phyloP scores from a whole-genome alignment of 345 rosid genomes.

The Kernera saxatilis region DNA sequence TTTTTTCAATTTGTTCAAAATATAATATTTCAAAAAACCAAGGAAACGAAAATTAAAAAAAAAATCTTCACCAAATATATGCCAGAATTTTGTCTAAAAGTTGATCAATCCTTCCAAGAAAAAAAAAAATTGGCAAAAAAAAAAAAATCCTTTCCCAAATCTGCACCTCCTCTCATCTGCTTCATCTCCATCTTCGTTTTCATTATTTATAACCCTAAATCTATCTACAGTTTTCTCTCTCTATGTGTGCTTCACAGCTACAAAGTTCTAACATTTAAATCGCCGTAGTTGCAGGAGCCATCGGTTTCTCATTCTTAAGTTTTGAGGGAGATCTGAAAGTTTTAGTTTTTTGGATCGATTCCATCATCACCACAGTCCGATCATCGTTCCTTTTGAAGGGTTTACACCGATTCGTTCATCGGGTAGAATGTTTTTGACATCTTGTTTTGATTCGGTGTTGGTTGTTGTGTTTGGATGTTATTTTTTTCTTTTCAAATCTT shows the following conservation, averaged over 20 bases:
- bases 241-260: slow-evolving; percentile 18
- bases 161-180: slow-evolving; percentile 31
- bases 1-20: not conserved
- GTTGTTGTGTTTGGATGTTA: slow-evolving; percentile 22
- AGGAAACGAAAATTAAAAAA: not conserved
- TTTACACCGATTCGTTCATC: slow-evolving; percentile 49
- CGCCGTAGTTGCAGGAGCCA: slow-evolving; percentile 7
- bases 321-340: slow-evolving; percentile 27
- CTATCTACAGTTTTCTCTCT: slow-evolving; percentile 4
- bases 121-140: not conserved
- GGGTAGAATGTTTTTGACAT: slow-evolving; percentile 27
- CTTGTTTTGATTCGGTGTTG: slow-evolving; percentile 2
- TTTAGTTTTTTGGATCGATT: slow-evolving; percentile 25
- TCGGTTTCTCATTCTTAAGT: slow-evolving; percentile 14
- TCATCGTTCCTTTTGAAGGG: slow-evolving; percentile 34
- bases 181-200: slow-evolving; percentile 2
- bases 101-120: slow-evolving; percentile 18
- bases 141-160: slow-evolving; percentile 19
- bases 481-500: not conserved
- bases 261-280: slow-evolving; percentile 21
- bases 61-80: slow-evolving; percentile 23
- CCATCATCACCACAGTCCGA: slow-evolving; percentile 26
- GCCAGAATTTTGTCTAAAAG: slow-evolving; percentile 10
- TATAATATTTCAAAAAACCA: not conserved
- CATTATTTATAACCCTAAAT: slow-evolving; percentile 16